A percentile compares a stretch with the other conserved stretches of the same genome.
These are phyloP conservation scores for Litchi chinensis DNA, from an alignment of 345 rosid species.

Conservation along the genomic window DNA sequence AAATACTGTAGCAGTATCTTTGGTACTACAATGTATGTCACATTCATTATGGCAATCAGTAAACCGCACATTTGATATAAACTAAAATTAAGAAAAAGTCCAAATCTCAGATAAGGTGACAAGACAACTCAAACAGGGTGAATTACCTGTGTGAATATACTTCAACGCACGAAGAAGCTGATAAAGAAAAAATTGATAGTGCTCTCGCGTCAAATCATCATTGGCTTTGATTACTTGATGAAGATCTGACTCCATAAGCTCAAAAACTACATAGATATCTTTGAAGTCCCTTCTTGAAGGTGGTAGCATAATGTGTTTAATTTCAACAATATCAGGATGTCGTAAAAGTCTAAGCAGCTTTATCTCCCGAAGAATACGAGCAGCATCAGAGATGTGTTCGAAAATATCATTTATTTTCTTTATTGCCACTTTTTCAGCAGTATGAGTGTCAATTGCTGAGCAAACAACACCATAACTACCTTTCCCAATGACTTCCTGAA, in stretches of 20 bases:
- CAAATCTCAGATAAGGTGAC: not conserved
- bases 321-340: slow-evolving; percentile 94
- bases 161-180: slow-evolving; percentile 92
- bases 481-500: slow-evolving; percentile 92
- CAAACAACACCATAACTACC: slow-evolving; percentile 96
- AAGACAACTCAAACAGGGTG: not conserved
- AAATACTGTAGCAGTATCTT: not conserved
- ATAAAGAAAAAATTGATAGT: slow-evolving; percentile 91
- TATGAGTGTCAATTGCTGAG: slow-evolving; percentile 85
- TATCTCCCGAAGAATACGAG: slow-evolving; percentile 87
- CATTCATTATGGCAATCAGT: not conserved
- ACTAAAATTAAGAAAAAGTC: not conserved
- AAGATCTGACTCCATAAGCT: slow-evolving; percentile 96
- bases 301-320: slow-evolving; percentile 93
- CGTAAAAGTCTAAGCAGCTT: slow-evolving; percentile 81
- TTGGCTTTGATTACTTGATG: slow-evolving; percentile 97
- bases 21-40: not conserved
- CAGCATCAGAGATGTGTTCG: slow-evolving; percentile 92
- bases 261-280: slow-evolving; percentile 95
- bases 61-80: not conserved
- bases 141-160: slow-evolving; percentile 90
- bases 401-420: slow-evolving; percentile 90
- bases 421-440: slow-evolving; percentile 86
- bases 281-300: slow-evolving; percentile 92
- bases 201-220: slow-evolving; percentile 93